Conservation (phyloP, 257 asterid species). For the Solanum tarijense region DNA sequence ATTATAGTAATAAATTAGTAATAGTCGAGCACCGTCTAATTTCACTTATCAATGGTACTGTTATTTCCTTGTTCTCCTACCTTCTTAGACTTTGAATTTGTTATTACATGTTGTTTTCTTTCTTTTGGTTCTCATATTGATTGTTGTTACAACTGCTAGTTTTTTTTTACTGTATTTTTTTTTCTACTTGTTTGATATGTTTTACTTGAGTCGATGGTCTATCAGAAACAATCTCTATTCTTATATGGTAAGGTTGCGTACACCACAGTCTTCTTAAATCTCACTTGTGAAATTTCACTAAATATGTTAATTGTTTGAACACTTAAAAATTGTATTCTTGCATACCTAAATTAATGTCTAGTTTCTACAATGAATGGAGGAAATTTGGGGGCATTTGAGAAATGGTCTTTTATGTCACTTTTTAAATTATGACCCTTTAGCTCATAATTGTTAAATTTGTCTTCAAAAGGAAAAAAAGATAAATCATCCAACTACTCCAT, state of each 20-base stretch:
- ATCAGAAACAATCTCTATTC: background rate
- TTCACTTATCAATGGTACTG: background rate
- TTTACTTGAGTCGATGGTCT: background rate
- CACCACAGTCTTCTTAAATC: fast-evolving
- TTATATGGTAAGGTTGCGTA: background rate
- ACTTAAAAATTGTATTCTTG: background rate
- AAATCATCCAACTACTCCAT: background rate
- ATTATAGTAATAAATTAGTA: background rate
- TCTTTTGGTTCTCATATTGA: background rate
- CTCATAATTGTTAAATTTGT: background rate
- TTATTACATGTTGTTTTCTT: background rate
- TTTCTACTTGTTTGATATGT: background rate
- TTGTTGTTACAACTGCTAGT: background rate
- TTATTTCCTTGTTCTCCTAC: background rate
- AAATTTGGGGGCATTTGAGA: background rate
- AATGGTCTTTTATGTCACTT: background rate
- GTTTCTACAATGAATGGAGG: background rate
- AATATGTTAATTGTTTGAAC: background rate
- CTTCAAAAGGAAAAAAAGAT: background rate
- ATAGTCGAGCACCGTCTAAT: background rate
- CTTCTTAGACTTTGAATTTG: background rate
- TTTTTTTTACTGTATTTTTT: background rate
- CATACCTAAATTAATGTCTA: background rate
- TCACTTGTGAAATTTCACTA: background rate
- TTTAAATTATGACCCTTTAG: background rate